Conservation (phyloP, 2,329 filamentous ascomycete species). For the Xylariaceae sp. region DNA sequence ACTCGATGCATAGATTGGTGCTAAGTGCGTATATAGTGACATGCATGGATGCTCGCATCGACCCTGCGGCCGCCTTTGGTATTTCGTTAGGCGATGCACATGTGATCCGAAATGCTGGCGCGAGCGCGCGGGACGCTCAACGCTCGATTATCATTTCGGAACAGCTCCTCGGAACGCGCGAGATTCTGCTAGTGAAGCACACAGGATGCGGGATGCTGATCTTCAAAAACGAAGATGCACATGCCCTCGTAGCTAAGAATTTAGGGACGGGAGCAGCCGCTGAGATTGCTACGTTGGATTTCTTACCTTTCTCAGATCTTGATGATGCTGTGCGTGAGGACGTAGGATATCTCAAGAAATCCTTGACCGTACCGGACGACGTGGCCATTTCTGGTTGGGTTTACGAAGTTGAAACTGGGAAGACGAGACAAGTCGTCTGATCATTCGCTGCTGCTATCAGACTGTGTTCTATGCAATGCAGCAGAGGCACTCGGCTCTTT, state of each 20-base stretch:
- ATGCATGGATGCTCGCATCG: conserved; percentile 77
- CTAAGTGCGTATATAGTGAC: conserved; percentile 47
- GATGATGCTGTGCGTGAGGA: conserved; percentile 63
- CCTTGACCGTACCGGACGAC: conserved; percentile 54
- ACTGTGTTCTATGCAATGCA: neutral
- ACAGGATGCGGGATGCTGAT: conserved; percentile 71
- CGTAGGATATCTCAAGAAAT: conserved; percentile 57
- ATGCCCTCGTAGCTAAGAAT: conserved; percentile 54
- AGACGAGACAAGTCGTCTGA: conserved; percentile 46
- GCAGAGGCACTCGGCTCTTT: neutral
- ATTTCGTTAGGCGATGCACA: conserved; percentile 74
- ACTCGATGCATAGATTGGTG: neutral
- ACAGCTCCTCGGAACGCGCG: conserved; percentile 71
- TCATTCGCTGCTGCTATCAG: neutral
- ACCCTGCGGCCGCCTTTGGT: conserved; percentile 65
- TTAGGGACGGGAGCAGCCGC: conserved; percentile 48
- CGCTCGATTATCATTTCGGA: conserved; percentile 75
- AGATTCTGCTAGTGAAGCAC: conserved; percentile 72
- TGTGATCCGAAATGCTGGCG: conserved; percentile 72
- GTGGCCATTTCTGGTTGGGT: conserved; percentile 68
- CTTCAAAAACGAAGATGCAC: conserved; percentile 57
- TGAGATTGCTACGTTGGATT: conserved; percentile 49
- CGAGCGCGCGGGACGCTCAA: conserved; percentile 62
- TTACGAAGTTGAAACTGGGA: conserved; percentile 74
- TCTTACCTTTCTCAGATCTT: conserved; percentile 62